These are phyloP conservation scores for Ceratocystis lukuohia DNA, from an alignment of 2,329 filamentous ascomycete genomes.

Conservation along the genomic window DNA sequence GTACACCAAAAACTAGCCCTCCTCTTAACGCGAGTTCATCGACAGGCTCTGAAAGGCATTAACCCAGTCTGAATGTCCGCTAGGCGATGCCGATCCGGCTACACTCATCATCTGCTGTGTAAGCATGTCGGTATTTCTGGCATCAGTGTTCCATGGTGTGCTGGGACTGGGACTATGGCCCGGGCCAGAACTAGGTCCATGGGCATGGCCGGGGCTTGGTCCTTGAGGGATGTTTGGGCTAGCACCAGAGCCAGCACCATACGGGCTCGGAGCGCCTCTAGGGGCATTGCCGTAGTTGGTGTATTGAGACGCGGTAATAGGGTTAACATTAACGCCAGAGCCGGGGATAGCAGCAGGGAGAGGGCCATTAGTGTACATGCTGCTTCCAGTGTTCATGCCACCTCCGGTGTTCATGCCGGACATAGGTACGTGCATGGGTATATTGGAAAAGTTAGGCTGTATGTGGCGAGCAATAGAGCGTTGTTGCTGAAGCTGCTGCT, in stretches of 20 bases:
- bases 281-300: constrained; percentile 14
- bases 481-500: constrained; percentile 17
- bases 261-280: constrained; percentile 14
- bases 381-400: not conserved
- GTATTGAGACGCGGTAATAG: not conserved
- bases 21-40: constrained; percentile 45
- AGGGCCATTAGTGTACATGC: not conserved
- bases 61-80: constrained; percentile 45
- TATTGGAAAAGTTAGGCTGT: not conserved
- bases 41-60: constrained; percentile 57
- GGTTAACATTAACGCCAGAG: constrained; percentile 4
- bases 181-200: not conserved
- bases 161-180: constrained; percentile 2
- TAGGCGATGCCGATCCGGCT: constrained; percentile 15
- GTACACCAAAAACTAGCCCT: too few species aligned
- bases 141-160: constrained; percentile 6
- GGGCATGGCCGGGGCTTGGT: not conserved
- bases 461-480: constrained; percentile 1
- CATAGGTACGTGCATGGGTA: constrained; percentile 2
- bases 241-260: constrained; percentile 4
- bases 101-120: constrained; percentile 13
- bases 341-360: not conserved
- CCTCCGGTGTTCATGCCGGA: not conserved
- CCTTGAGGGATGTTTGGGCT: not conserved
- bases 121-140: constrained; percentile 7